Conservation (phyloP, 371 early-diverging fungal genomes). For the Dipsacomyces acuminosporus region DNA sequence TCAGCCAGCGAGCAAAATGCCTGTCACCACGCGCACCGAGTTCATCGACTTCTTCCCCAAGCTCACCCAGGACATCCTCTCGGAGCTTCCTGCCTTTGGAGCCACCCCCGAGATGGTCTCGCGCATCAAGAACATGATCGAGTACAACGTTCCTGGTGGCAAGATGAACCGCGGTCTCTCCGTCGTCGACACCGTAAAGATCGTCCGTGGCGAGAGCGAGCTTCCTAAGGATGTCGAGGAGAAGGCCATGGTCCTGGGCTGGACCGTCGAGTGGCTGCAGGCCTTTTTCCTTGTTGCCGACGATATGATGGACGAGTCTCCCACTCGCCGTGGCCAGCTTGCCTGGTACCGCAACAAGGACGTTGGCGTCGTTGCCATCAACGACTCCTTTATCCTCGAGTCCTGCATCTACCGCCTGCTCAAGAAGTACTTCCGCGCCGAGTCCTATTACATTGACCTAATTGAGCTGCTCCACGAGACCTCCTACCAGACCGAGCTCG, state of each 20-base stretch:
- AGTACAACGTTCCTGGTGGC: constrained; percentile 54
- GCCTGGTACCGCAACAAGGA: constrained; percentile 87
- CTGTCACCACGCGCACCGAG: constrained; percentile 24
- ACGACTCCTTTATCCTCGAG: constrained; percentile 92
- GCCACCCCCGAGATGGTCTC: constrained; percentile 45
- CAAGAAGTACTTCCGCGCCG: constrained; percentile 83
- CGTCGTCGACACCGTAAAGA: constrained; percentile 81
- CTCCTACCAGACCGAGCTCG: constrained; percentile 94
- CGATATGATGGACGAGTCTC: constrained; percentile 96
- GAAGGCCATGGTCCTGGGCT: constrained; percentile 87
- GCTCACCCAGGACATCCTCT: constrained; percentile 38
- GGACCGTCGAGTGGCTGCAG: constrained; percentile 97
- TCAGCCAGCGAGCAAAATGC: constrained; percentile 8
- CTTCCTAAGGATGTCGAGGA: constrained; percentile 76
- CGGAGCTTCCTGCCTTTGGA: constrained; percentile 39
- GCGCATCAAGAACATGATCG: constrained; percentile 42
- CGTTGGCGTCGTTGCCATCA: constrained; percentile 90
- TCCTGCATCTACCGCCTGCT: constrained; percentile 83
- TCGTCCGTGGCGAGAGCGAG: constrained; percentile 62
- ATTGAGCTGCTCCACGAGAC: constrained; percentile 92
- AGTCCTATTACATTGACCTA: constrained; percentile 80
- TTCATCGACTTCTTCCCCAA: constrained; percentile 43
- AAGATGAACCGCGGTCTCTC: constrained; percentile 97
- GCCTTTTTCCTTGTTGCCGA: constrained; percentile 96
- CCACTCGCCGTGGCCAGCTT: constrained; percentile 91